A percentile compares a stretch with the other conserved stretches of the same genome.
phyloP scores from a whole-genome alignment of 306 rosid genomes.

The Medicago arabica region DNA sequence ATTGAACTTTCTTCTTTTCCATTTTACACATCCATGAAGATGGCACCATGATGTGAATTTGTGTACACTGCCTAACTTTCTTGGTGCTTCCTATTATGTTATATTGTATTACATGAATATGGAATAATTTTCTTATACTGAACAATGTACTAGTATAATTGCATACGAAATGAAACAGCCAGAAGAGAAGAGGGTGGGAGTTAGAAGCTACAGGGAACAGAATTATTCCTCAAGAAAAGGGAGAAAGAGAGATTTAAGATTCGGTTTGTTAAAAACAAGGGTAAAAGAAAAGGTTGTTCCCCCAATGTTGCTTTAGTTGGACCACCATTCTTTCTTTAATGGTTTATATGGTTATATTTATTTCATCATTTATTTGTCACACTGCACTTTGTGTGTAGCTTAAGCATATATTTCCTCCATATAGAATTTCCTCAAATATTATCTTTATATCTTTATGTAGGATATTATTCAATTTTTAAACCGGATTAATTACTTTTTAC shows the following conservation, averaged over 20 bases:
- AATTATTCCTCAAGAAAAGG: conserved; percentile 49
- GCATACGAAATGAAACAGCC: conserved; percentile 37
- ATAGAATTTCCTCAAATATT: background rate
- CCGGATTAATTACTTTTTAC: background rate
- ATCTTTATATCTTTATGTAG: background rate
- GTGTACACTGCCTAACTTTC: conserved; percentile 30
- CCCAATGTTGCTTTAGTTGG: conserved; percentile 56
- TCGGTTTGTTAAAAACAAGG: conserved; percentile 54
- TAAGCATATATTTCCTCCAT: conserved; percentile 41
- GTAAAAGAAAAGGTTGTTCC: conserved; percentile 48
- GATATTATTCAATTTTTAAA: background rate
- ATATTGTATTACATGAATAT: conserved; percentile 30
- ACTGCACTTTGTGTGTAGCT: conserved; percentile 58
- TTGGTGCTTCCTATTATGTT: conserved; percentile 33
- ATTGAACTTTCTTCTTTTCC: conserved; percentile 37
- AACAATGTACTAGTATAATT: conserved; percentile 26
- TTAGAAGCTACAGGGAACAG: conserved; percentile 46
- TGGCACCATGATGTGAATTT: conserved; percentile 43
- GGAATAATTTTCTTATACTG: conserved; percentile 13
- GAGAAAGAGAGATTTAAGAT: conserved; percentile 36
- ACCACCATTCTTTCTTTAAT: conserved; percentile 42
- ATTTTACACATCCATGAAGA: conserved; percentile 31
- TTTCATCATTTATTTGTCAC: conserved; percentile 23
- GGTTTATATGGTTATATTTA: conserved; percentile 6
- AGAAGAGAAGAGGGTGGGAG: conserved; percentile 27